Conservation (phyloP, 2,329 filamentous ascomycete genomes). For the Davidsoniella australis region DNA sequence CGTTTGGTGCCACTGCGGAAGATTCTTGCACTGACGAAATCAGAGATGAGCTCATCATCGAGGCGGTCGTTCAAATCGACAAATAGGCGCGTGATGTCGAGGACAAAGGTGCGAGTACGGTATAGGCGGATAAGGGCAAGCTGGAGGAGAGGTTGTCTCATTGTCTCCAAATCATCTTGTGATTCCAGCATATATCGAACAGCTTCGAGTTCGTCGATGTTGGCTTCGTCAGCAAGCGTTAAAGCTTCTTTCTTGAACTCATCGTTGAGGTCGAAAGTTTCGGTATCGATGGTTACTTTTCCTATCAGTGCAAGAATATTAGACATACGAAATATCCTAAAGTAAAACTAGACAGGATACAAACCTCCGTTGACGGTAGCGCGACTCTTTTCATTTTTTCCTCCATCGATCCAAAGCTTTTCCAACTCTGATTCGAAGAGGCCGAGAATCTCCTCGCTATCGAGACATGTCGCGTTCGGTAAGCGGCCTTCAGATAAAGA, state of each 20-base stretch:
- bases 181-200: constrained; percentile 60
- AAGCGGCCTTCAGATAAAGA: constrained; percentile 53
- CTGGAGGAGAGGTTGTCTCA: constrained; percentile 59
- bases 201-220: constrained; percentile 78
- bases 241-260: constrained; percentile 73
- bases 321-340: background rate
- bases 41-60: constrained; percentile 27
- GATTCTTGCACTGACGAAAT: constrained; percentile 38
- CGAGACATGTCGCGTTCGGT: constrained; percentile 45
- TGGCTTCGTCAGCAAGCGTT: constrained; percentile 69
- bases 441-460: constrained; percentile 51
- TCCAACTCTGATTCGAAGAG: constrained; percentile 57
- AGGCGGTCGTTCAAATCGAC: constrained; percentile 43
- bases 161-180: constrained; percentile 46
- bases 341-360: constrained; percentile 10
- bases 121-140: constrained; percentile 79
- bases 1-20: constrained; percentile 34
- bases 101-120: constrained; percentile 61
- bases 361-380: constrained; percentile 51
- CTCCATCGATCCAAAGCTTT: constrained; percentile 55
- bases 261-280: constrained; percentile 66
- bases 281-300: constrained; percentile 54
- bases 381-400: constrained; percentile 60
- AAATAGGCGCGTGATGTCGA: constrained; percentile 70
- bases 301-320: constrained; percentile 30